Base-by-base conservation (phyloP, 2,329 filamentous ascomycete genomes). In the Colletotrichum sp. region DNA sequence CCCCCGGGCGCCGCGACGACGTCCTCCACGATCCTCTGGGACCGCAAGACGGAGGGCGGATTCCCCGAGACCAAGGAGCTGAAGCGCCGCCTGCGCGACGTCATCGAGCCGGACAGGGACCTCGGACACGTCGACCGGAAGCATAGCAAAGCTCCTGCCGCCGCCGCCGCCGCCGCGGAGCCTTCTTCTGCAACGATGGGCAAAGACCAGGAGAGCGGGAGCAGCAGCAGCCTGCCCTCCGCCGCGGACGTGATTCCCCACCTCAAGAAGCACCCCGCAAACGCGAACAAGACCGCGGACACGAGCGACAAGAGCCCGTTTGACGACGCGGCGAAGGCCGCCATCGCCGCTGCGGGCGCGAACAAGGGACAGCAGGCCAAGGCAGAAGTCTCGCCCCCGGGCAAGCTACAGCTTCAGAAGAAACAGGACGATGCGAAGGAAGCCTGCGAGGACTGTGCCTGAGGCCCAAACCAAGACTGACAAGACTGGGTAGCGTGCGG, bases 1-100 rank as follows among this genome's bases (percentile, higher is more conserved):
- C 70, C 76, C 24, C 10, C 77, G 67, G 55, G 76, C 16, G 70
- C 80, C 8, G 76, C 78, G 8, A 78, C 83, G 16, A 82, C 85
- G 3, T 80, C 87, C 77, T 87, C 90, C 71, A 90, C 89, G 34
- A 81, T 94, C 4, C 87, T 98, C 36, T 99, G 97, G 97, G 95
- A 98, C 87, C 91, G 97, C 77, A 97, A 96, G 83, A 82, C 85
- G 5, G 93, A 98, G 81, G 95, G 95, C 34, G 96, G 97, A 0
- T 99, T 99, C 84, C 97, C 96, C 76, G 96, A 98, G 86, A 96
- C 95, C 3, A 98, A 98, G 85, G 93, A 96, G 79, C 89, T 98
- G 58, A 98, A 98, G 86, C 92, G 95, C 75, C 89, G 93, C 18
- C 92, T 98, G 7, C 89, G 96, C 73, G 95, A 98, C 85, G 89